Evolutionary conservation across 2,329 filamentous ascomycete species (phyloP).

Genomic region (Zymoseptoria pseudotritici): DNA sequence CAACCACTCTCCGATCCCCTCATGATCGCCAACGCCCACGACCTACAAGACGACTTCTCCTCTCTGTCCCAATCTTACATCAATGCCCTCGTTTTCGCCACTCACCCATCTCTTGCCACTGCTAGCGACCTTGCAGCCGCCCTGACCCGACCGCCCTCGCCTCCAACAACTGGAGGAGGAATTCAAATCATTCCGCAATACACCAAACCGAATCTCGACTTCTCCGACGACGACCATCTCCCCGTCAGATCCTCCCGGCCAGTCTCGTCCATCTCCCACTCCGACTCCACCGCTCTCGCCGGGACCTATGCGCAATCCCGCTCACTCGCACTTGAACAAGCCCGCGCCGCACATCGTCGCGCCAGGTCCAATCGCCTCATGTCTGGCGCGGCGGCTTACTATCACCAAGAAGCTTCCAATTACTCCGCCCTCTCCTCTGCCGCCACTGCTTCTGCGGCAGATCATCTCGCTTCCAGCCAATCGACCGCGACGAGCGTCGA

Average conservation of each 20-base stretch:
- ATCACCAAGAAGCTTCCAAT: constrained; percentile 62
- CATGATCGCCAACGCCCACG: constrained; percentile 39
- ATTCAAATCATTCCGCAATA: constrained; percentile 45
- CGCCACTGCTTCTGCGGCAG: constrained; percentile 59
- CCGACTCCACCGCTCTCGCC: constrained; percentile 20
- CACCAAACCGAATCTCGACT: constrained; percentile 33
- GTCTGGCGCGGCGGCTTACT: constrained; percentile 68
- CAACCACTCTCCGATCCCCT: constrained; percentile 11
- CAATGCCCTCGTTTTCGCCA: constrained; percentile 48
- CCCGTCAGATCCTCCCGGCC: neutral
- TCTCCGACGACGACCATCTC: constrained; percentile 12
- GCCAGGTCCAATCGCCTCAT: constrained; percentile 65
- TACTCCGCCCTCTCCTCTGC: constrained; percentile 51
- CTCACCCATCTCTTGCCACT: constrained; percentile 49
- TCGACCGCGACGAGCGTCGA: constrained; percentile 57
- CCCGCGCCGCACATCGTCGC: constrained; percentile 50
- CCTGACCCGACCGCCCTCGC: constrained; percentile 36
- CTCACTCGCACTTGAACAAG: constrained; percentile 49
- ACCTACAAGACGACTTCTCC: constrained; percentile 50
- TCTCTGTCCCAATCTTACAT: constrained; percentile 43
- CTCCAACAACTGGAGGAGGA: constrained; percentile 28
- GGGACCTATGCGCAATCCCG: constrained; percentile 39
- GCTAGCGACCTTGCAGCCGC: constrained; percentile 54
- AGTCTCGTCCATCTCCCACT: constrained; percentile 14
- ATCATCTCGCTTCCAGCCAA: constrained; percentile 60